Conservation (phyloP, 2,329 filamentous ascomycete species). For the Nothophoma quercina region DNA sequence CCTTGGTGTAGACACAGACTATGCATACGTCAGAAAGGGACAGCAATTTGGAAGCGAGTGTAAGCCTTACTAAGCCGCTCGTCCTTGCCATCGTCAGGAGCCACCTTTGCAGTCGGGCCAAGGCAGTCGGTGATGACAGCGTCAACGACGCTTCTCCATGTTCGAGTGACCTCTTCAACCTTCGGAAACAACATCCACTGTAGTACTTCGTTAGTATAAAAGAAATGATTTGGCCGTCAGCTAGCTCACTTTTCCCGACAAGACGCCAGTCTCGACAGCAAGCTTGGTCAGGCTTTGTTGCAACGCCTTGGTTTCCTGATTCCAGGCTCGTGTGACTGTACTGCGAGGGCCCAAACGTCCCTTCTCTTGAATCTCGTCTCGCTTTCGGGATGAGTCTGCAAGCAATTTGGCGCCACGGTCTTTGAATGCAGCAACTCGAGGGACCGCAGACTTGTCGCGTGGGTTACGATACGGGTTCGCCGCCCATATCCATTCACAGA, state of each 20-base stretch:
- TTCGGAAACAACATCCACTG: slow-evolving; percentile 79
- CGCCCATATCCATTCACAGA: slow-evolving; percentile 75
- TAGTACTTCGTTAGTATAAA: background rate
- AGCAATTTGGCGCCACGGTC: slow-evolving; percentile 64
- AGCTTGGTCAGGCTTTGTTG: slow-evolving; percentile 66
- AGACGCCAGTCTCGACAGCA: slow-evolving; percentile 66
- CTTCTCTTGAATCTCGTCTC: slow-evolving; percentile 60
- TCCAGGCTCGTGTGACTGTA: slow-evolving; percentile 50
- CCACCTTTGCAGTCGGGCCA: slow-evolving; percentile 77
- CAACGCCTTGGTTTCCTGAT: slow-evolving; percentile 52
- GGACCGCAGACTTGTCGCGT: slow-evolving; percentile 38
- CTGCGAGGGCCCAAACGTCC: slow-evolving; percentile 57
- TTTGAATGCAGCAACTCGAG: slow-evolving; percentile 59
- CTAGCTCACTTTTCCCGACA: slow-evolving; percentile 68
- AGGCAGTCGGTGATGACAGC: slow-evolving; percentile 74
- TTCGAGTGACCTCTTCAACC: slow-evolving; percentile 62
- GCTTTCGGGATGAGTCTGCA: slow-evolving; percentile 56
- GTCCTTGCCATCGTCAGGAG: slow-evolving; percentile 58
- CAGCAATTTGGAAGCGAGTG: no score
- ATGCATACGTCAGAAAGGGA: background rate
- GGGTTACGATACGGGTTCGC: slow-evolving; percentile 65
- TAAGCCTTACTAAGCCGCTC: slow-evolving; percentile 57
- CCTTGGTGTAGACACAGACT: slow-evolving; percentile 75
- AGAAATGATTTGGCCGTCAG: background rate
- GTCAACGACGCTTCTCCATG: slow-evolving; percentile 72